These are phyloP conservation scores for Botrytis galanthina DNA, from an alignment of 2,329 filamentous ascomycete species.

Conservation along the genomic window DNA sequence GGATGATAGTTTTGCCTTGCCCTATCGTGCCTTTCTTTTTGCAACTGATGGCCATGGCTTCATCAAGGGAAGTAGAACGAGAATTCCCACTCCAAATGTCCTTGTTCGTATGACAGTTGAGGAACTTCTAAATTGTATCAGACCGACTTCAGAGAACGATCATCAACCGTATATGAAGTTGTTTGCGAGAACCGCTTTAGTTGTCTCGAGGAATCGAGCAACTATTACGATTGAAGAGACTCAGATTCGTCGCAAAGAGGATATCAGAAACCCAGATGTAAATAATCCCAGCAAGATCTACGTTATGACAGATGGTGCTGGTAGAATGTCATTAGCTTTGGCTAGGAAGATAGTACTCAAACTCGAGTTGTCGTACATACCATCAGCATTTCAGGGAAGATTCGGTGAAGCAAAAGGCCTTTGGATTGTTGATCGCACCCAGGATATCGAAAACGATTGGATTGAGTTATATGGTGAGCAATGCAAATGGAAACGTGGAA, in stretches of 20 bases:
- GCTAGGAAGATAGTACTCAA: slow-evolving; percentile 50
- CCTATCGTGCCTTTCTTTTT: slow-evolving; percentile 53
- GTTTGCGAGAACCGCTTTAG: slow-evolving; percentile 58
- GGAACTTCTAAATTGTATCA: slow-evolving; percentile 52
- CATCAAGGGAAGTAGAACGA: neutral
- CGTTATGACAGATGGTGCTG: slow-evolving; percentile 68
- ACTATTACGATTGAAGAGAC: slow-evolving; percentile 44
- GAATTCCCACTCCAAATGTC: neutral
- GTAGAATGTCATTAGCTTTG: slow-evolving; percentile 59
- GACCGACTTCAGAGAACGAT: slow-evolving; percentile 47
- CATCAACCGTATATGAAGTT: slow-evolving; percentile 53
- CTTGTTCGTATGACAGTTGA: slow-evolving; percentile 39
- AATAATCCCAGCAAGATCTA: slow-evolving; percentile 29
- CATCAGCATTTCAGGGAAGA: slow-evolving; percentile 66
- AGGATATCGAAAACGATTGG: slow-evolving; percentile 53
- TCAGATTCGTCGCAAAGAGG: slow-evolving; percentile 45
- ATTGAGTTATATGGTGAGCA: slow-evolving; percentile 68
- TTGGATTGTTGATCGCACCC: slow-evolving; percentile 61
- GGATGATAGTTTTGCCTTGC: slow-evolving; percentile 37
- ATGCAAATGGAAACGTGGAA: slow-evolving; percentile 61
- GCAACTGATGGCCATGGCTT: slow-evolving; percentile 47
- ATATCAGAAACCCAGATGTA: slow-evolving; percentile 22
- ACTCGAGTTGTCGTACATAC: slow-evolving; percentile 53
- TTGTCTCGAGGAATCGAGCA: slow-evolving; percentile 44
- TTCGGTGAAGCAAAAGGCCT: slow-evolving; percentile 74